Percentiles rank a stretch among this genome's conserved stretches.
Conservation (phyloP, 495 filamentous ascomycete species). For the Platismatia glauca region DNA sequence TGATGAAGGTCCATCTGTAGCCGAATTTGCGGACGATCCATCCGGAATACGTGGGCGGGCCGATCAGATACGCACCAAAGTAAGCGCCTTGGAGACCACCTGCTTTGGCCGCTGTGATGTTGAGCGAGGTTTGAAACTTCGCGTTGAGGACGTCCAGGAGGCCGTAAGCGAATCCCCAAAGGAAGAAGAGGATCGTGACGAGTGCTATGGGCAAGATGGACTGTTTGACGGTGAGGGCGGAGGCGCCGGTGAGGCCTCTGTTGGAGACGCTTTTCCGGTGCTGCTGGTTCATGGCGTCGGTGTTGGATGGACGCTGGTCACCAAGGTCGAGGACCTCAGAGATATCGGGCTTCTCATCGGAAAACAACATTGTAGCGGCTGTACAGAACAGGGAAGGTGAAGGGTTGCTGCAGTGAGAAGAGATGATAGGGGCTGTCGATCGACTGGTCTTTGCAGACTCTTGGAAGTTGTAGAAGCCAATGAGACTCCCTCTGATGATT, state of each 20-base stretch:
- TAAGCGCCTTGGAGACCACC: conserved; percentile 44
- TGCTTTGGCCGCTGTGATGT: conserved; percentile 36
- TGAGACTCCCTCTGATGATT: background rate
- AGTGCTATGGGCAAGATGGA: conserved; percentile 43
- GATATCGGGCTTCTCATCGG: background rate
- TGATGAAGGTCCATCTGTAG: conserved; percentile 53
- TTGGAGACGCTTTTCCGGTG: conserved; percentile 24
- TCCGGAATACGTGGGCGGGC: conserved; percentile 55
- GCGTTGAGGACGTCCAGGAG: conserved; percentile 48
- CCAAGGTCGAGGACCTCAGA: background rate
- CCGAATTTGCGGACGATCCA: conserved; percentile 58
- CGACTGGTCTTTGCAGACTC: background rate
- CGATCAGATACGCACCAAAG: conserved; percentile 54
- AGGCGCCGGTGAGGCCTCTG: conserved; percentile 23
- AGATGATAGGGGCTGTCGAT: background rate
- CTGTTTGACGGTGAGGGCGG: conserved; percentile 42
- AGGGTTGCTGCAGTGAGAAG: background rate
- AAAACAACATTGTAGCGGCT: background rate
- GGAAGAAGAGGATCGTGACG: conserved; percentile 34
- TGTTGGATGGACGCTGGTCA: conserved; percentile 19
- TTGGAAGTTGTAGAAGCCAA: background rate
- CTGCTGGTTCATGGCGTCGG: conserved; percentile 21
- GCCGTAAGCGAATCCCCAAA: conserved; percentile 42
- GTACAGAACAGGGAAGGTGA: background rate
- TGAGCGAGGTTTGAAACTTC: conserved; percentile 42